Percentiles rank a stretch among this genome's conserved stretches.
These are phyloP conservation scores for Aspergillus homomorphus DNA, from an alignment of 495 filamentous ascomycete species.

Conservation along the genomic window DNA sequence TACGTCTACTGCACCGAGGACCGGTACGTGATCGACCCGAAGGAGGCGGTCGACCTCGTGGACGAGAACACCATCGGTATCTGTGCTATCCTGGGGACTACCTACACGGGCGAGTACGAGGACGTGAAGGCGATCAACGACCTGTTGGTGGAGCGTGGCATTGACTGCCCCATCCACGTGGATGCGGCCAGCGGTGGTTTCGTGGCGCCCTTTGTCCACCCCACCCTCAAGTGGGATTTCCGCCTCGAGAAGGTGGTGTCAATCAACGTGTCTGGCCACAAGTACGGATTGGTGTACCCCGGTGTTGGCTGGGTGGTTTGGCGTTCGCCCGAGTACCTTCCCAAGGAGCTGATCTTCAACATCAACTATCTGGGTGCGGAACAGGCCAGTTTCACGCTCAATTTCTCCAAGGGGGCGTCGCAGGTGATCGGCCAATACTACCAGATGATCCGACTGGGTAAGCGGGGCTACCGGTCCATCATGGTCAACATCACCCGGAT, in stretches of 20 bases:
- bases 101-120: slow-evolving; percentile 95
- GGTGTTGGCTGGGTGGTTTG: slow-evolving; percentile 93
- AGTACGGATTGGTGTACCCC: slow-evolving; percentile 76
- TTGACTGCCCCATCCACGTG: slow-evolving; percentile 84
- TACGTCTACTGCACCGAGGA: slow-evolving; percentile 79
- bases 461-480: slow-evolving; percentile 80
- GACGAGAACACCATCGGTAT: slow-evolving; percentile 97
- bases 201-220: slow-evolving; percentile 80
- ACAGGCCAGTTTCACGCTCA: slow-evolving; percentile 92
- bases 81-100: slow-evolving; percentile 83
- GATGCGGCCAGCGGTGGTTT: slow-evolving; percentile 90
- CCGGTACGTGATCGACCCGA: slow-evolving; percentile 83
- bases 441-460: slow-evolving; percentile 87
- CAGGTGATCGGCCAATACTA: slow-evolving; percentile 97
- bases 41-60: slow-evolving; percentile 72
- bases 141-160: slow-evolving; percentile 62
- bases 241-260: slow-evolving; percentile 79
- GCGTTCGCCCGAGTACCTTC: slow-evolving; percentile 77
- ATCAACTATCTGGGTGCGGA: slow-evolving; percentile 96
- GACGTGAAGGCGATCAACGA: slow-evolving; percentile 89
- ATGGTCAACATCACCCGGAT: slow-evolving; percentile 85
- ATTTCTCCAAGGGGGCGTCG: slow-evolving; percentile 89
- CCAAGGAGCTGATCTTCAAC: slow-evolving; percentile 91
- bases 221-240: slow-evolving; percentile 83
- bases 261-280: slow-evolving; percentile 92